phyloP scores from a whole-genome alignment of 2,329 filamentous ascomycete species.

The Diplodia intermedia region DNA sequence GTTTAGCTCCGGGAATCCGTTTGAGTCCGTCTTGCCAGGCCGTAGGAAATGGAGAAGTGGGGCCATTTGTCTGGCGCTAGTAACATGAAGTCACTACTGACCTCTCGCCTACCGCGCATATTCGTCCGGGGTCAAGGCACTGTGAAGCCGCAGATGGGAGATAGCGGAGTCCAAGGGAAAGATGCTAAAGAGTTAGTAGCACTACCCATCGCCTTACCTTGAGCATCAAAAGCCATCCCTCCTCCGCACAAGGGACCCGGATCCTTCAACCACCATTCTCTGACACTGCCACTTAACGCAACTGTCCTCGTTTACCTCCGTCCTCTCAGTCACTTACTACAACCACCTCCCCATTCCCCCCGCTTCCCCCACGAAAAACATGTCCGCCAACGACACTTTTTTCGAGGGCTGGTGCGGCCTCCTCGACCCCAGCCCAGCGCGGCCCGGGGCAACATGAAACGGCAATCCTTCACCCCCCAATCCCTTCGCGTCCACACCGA shows the following conservation, averaged over 20 bases:
- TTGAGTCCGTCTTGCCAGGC: background rate
- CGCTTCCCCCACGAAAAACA: constrained; percentile 55
- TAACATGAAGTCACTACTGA: too few relatives aligned
- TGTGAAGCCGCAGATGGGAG: background rate
- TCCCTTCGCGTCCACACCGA: constrained; percentile 48
- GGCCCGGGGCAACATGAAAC: constrained; percentile 61
- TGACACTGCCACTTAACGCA: too few relatives aligned
- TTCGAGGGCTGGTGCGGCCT: constrained; percentile 59
- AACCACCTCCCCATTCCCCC: constrained; percentile 45
- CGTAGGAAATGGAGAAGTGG: too few relatives aligned
- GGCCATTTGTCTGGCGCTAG: too few relatives aligned
- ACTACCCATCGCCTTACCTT: background rate
- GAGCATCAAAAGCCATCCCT: background rate
- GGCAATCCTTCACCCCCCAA: constrained; percentile 56
- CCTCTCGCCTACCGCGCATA: background rate
- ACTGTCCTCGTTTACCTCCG: too few relatives aligned
- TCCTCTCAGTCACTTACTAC: background rate
- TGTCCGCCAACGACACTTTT: constrained; percentile 15
- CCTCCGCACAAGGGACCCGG: background rate
- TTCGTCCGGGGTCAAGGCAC: background rate
- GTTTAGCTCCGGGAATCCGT: background rate
- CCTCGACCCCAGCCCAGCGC: constrained; percentile 55
- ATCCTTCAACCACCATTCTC: background rate
- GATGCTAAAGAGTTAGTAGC: too few relatives aligned
- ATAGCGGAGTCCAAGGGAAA: background rate